Base-by-base conservation (phyloP, 768 basidiomycete genomes). In the Cystobasidiopsis lactophilus region DNA sequence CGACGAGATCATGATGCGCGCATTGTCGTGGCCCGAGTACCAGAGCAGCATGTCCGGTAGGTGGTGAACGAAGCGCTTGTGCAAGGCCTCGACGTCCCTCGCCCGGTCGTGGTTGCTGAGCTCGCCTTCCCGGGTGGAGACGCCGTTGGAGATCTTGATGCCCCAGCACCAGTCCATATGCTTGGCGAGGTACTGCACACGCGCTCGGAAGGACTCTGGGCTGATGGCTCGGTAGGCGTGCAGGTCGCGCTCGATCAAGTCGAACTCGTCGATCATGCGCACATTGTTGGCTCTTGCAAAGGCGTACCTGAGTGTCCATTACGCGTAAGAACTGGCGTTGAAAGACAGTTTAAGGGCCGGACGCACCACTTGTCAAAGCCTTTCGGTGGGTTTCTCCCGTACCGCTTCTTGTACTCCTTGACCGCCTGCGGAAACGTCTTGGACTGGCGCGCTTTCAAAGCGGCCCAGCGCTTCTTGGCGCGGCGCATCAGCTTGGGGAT, bases 311-410 rank as follows among this genome's bases (percentile, higher is more conserved):
- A 7, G 14, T 29, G 7, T 26, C 16, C 24, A 7, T 29, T n/a
- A n/a, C n/a, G n/a, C n/a, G n/a, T n/a, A n/a, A n/a, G n/a, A n/a
- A n/a, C n/a, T n/a, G n/a, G n/a, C n/a, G n/a, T n/a, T n/a, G n/a
- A n/a, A n/a, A n/a, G n/a, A n/a, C n/a, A n/a, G n/a, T n/a, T n/a
- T n/a, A n/a, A n/a, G n/a, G 19, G 13, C 23, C 9, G 3, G 40
- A 26, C 64, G 52, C 64, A 91, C 89, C 91, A 95, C 21, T 73
- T 69, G 63, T 86, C 88, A 57, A 96, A 98, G 0, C 88, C 89
- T 50, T 74, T 77, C 0, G 91, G 89, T 5, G 91, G 91, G 27
- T 75, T 68, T 21, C 82, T 74, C 3, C 69, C 69, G 65, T 91
- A 88, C 49, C 88, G 72, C 47, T 73, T 69, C 59, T 70, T 74